Evolutionary conservation across 306 rosid species (phyloP).

Genomic region (Heteromeles arbutifolia): DNA sequence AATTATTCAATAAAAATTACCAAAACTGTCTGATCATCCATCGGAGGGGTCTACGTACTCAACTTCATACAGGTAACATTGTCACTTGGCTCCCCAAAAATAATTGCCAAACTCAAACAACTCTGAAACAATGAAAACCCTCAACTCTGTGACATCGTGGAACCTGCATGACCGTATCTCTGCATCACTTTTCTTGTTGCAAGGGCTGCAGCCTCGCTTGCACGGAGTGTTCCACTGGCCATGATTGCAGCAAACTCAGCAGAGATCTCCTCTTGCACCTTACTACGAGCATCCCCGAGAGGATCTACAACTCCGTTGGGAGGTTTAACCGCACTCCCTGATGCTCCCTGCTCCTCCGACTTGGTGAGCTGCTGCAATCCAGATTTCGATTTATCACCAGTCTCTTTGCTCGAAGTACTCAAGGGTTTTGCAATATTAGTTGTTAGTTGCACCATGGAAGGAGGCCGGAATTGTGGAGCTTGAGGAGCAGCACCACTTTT

Average conservation of each 20-base stretch:
- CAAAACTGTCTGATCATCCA: neutral
- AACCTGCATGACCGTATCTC: slow-evolving; percentile 46
- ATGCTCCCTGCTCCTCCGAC: slow-evolving; percentile 20
- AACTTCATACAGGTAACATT: neutral
- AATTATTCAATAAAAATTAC: no score
- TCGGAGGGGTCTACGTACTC: neutral
- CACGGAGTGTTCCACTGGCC: slow-evolving; percentile 86
- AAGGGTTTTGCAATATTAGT: slow-evolving; percentile 11
- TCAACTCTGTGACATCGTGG: slow-evolving; percentile 48
- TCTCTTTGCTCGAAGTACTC: slow-evolving; percentile 4
- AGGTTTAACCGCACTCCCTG: slow-evolving; percentile 15
- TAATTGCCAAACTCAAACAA: neutral
- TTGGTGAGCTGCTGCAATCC: slow-evolving; percentile 19
- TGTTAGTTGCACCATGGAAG: slow-evolving; percentile 8
- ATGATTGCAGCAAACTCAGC: slow-evolving; percentile 75
- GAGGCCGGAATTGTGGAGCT: slow-evolving; percentile 68
- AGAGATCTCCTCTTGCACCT: slow-evolving; percentile 80
- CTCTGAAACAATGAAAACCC: neutral
- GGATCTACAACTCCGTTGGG: slow-evolving; percentile 46
- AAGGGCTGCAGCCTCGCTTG: slow-evolving; percentile 92
- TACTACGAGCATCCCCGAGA: slow-evolving; percentile 69
- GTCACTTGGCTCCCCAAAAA: neutral
- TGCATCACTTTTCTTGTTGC: slow-evolving; percentile 92
- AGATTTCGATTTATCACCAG: neutral
- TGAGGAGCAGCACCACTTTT: slow-evolving; percentile 74